These are phyloP conservation scores for Pseudocercospora macadamiae DNA, from an alignment of 2,329 filamentous ascomycete species.

Conservation along the genomic window DNA sequence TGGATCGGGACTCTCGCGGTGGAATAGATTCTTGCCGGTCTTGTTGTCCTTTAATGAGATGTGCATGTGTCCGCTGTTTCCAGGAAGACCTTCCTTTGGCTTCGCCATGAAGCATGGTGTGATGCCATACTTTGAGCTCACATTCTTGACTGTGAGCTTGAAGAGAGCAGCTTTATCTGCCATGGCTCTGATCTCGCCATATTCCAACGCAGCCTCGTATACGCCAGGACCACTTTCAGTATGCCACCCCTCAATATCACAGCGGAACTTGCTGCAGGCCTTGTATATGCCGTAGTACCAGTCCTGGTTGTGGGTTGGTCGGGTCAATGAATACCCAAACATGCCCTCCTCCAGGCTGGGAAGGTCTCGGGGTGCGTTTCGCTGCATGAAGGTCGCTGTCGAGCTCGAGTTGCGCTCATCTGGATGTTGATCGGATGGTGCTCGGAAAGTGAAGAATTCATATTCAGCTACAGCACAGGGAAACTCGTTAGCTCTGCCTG, in stretches of 20 bases:
- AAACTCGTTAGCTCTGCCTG: background rate
- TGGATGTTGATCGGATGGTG: constrained; percentile 53
- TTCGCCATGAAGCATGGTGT: constrained; percentile 99
- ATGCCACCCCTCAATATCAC: constrained; percentile 91
- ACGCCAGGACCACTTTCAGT: constrained; percentile 93
- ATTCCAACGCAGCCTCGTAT: constrained; percentile 92
- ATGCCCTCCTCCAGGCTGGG: constrained; percentile 87
- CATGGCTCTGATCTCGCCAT: constrained; percentile 84
- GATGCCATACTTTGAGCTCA: constrained; percentile 84
- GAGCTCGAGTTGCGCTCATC: constrained; percentile 65
- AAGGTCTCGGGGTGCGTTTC: constrained; percentile 73
- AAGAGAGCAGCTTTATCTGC: constrained; percentile 90
- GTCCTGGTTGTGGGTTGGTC: constrained; percentile 85
- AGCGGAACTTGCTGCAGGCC: constrained; percentile 74
- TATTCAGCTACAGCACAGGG: constrained; percentile 70
- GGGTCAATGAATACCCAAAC: constrained; percentile 91
- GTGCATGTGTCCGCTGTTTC: constrained; percentile 96
- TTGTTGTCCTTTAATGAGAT: constrained; percentile 77
- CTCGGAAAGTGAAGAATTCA: constrained; percentile 90
- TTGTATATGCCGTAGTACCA: constrained; percentile 91
- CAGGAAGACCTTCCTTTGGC: constrained; percentile 84
- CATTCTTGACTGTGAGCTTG: constrained; percentile 91
- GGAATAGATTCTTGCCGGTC: constrained; percentile 81
- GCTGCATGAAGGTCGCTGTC: constrained; percentile 72
- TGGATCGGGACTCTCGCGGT: constrained; percentile 70